Conservation (phyloP, 192 early-diverging fungal genomes). For the Podila clonocystis region DNA sequence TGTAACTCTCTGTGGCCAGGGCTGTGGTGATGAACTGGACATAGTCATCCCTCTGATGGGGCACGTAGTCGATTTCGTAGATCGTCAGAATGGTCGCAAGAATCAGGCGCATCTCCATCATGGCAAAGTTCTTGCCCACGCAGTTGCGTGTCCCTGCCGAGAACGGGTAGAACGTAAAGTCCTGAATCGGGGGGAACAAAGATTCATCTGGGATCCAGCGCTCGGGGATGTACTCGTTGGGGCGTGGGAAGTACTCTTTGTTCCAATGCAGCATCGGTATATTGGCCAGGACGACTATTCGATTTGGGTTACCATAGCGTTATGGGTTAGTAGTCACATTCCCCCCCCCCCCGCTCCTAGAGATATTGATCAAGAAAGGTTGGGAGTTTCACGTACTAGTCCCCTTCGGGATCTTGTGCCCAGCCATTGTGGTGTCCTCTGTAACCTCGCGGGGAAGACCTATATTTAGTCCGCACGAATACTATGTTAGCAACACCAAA, state of each 20-base stretch:
- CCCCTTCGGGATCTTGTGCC: slow-evolving; percentile 58
- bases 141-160: slow-evolving; percentile 57
- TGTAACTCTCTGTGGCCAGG: slow-evolving; percentile 48
- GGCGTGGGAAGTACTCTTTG: slow-evolving; percentile 52
- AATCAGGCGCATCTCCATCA: slow-evolving; percentile 61
- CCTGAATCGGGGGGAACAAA: slow-evolving; percentile 16
- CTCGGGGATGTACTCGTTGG: slow-evolving; percentile 63
- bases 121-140: slow-evolving; percentile 61
- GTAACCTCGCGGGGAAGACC: slow-evolving; percentile 51
- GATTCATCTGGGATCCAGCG: slow-evolving; percentile 53
- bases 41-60: slow-evolving; percentile 44
- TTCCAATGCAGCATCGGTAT: slow-evolving; percentile 29
- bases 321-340: too few relatives aligned
- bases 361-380: background rate
- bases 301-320: too few relatives aligned
- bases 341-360: too few relatives aligned
- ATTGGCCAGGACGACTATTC: slow-evolving; percentile 18
- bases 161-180: slow-evolving; percentile 55
- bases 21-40: slow-evolving; percentile 56
- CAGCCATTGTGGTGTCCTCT: slow-evolving; percentile 51
- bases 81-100: slow-evolving; percentile 54
- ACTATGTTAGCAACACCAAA: background rate
- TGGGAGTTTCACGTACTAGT: slow-evolving; percentile 21
- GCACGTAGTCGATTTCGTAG: slow-evolving; percentile 55
- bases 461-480: background rate